phyloP scores from a whole-genome alignment of 768 basidiomycete genomes.

The Pulveroboletus sp. region DNA sequence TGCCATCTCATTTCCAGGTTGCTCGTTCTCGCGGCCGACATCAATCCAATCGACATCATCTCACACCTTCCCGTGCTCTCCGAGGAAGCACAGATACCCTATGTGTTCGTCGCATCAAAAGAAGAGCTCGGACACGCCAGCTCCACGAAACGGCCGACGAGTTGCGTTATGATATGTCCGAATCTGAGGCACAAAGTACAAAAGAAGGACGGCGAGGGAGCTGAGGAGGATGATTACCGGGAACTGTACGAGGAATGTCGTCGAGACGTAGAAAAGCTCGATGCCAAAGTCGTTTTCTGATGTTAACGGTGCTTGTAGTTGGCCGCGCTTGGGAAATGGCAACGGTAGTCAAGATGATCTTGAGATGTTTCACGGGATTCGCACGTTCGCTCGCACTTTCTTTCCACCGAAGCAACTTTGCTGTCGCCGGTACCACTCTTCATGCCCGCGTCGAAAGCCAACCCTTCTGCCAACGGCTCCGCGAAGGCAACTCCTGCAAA shows the following conservation, averaged over 20 bases:
- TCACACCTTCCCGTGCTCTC: constrained; percentile 93
- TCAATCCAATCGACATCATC: constrained; percentile 97
- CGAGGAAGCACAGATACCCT: constrained; percentile 90
- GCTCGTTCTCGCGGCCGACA: constrained; percentile 91
- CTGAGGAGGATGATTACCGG: constrained; percentile 78
- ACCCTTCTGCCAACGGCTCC: constrained; percentile 47
- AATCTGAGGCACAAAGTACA: constrained; percentile 69
- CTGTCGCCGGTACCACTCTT: constrained; percentile 20
- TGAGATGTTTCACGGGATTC: constrained; percentile 8
- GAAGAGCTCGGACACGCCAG: constrained; percentile 95
- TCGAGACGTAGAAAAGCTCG: constrained; percentile 79
- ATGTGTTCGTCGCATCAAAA: constrained; percentile 85
- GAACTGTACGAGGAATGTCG: constrained; percentile 84
- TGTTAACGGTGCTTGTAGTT: not conserved
- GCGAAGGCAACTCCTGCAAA: constrained; percentile 29
- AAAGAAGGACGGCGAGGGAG: constrained; percentile 56
- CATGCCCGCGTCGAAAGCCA: constrained; percentile 49
- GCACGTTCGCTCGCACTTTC: constrained; percentile 19
- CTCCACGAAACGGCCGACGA: constrained; percentile 96
- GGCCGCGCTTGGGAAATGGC: no score
- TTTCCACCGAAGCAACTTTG: constrained; percentile 14
- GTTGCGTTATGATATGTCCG: constrained; percentile 93
- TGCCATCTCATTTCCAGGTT: constrained; percentile 45
- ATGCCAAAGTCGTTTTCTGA: constrained; percentile 66
- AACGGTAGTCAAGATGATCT: no score